Evolutionary conservation across 192 early-diverging fungal species (phyloP).

Genomic region (Coemansia sp.): DNA sequence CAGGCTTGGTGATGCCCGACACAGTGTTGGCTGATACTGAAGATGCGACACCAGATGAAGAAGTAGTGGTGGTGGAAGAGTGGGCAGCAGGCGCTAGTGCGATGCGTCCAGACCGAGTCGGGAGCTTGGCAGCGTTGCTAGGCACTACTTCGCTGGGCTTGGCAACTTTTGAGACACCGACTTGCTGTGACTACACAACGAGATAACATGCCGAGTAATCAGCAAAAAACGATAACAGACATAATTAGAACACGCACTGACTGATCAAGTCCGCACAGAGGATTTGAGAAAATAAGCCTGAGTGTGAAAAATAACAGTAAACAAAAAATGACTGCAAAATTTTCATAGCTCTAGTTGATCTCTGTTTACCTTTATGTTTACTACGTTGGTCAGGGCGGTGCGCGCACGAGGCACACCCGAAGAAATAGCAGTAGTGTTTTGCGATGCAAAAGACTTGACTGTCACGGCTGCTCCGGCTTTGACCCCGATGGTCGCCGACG

Average conservation of each 20-base stretch:
- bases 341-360: not conserved
- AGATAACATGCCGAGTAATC: no score
- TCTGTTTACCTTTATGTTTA: slow-evolving; percentile 25
- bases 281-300: slow-evolving; percentile 4
- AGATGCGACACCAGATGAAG: not conserved
- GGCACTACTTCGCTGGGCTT: slow-evolving; percentile 28
- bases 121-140: slow-evolving; percentile 7
- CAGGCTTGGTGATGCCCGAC: not conserved
- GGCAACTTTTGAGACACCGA: slow-evolving; percentile 8
- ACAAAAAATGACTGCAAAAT: not conserved
- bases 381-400: slow-evolving; percentile 29
- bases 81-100: slow-evolving; percentile 1
- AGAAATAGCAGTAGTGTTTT: not conserved
- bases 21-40: not conserved
- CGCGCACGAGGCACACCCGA: slow-evolving; percentile 12
- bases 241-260: no score
- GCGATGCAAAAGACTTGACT: slow-evolving; percentile 25
- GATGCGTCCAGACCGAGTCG: slow-evolving; percentile 5
- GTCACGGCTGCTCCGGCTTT: not conserved
- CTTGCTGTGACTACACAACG: not conserved
- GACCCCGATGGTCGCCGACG: slow-evolving; percentile 1
- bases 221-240: no score
- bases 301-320: slow-evolving; percentile 6
- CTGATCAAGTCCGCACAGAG: no score
- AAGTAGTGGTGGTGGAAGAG: not conserved